These are phyloP conservation scores for Seiridium cupressi DNA, from an alignment of 2,329 filamentous ascomycete species.

Conservation along the genomic window DNA sequence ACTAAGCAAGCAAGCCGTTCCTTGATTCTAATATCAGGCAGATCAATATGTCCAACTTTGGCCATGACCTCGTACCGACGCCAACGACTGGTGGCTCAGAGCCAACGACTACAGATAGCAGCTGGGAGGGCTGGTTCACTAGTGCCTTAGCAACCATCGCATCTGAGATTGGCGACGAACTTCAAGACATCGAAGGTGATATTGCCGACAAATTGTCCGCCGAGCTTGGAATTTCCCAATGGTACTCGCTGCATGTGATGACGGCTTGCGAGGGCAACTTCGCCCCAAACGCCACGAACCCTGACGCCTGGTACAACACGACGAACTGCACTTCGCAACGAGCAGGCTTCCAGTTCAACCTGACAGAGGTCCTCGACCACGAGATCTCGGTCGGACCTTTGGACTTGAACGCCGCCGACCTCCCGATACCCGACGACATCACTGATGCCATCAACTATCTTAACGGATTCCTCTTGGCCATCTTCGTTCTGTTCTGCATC, in stretches of 20 bases:
- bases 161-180: slow-evolving; percentile 31
- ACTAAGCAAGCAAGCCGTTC: neutral
- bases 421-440: slow-evolving; percentile 44
- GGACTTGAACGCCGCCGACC: slow-evolving; percentile 40
- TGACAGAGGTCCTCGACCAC: slow-evolving; percentile 44
- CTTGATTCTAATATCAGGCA: slow-evolving; percentile 12
- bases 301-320: slow-evolving; percentile 36
- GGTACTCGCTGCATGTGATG: slow-evolving; percentile 52
- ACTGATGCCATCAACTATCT: slow-evolving; percentile 47
- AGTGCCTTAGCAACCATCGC: slow-evolving; percentile 24
- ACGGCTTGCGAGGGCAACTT: slow-evolving; percentile 45
- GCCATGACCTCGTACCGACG: slow-evolving; percentile 33
- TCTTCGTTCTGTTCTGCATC: slow-evolving; percentile 49
- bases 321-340: slow-evolving; percentile 42
- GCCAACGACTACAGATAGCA: slow-evolving; percentile 18
- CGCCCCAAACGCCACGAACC: slow-evolving; percentile 38
- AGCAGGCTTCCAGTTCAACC: slow-evolving; percentile 39
- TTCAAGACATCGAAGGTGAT: slow-evolving; percentile 38
- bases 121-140: slow-evolving; percentile 18
- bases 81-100: slow-evolving; percentile 19
- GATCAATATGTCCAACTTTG: slow-evolving; percentile 41
- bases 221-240: slow-evolving; percentile 45
- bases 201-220: slow-evolving; percentile 38
- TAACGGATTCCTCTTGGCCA: slow-evolving; percentile 44
- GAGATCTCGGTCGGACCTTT: slow-evolving; percentile 45